Evolutionary conservation across 345 rosid species (phyloP), one percentile per base, ranked within the genome.

Genomic region (Nasturtium officinale): DNA sequence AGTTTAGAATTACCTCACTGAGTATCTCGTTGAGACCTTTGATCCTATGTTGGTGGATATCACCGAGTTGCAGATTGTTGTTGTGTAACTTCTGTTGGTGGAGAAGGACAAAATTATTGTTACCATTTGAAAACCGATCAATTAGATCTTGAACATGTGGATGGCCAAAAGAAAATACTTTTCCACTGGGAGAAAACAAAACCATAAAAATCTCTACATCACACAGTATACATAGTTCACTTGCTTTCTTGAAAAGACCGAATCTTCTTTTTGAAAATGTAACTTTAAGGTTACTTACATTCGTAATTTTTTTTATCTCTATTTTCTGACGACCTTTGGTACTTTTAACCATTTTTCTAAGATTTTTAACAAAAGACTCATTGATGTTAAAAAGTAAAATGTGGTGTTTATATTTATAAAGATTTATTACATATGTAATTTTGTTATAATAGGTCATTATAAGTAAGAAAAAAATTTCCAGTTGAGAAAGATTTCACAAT

Each of bases 141-240:
- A 85, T 7, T 0, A 82, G 42, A 15, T 79, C 46, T 1, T 81
- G 78, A 8, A 82, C 87, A 13, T 69, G 11, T 15, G 84, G 86
- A 67, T 86, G 81, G 5, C 91, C 90, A 21, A 87, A 88, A 17
- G 87, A 83, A 74, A 74, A 87, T 10, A 78, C 72, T 82, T 87
- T 88, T 1, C 69, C 55, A 75, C 69, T 25, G 0, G 74, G 74
- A 42, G 60, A 76, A 9, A 61, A 69, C 10, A 76, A 71, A 62
- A 76, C 23, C 30, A 76, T 6, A 9, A 61, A 9, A 32, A 76
- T 32, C 7, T 76, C 2, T 26, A 21, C 58, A 45, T 64, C 58
- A 53, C 75, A 69, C 6, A 69, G 3, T 1, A 65, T 69, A 9
- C 69, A 69, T 3, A 76, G 79, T 9, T 76, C 79, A 69, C 70